Evolutionary conservation across 306 rosid species (phyloP).

Genomic region (Malus sylvestris): DNA sequence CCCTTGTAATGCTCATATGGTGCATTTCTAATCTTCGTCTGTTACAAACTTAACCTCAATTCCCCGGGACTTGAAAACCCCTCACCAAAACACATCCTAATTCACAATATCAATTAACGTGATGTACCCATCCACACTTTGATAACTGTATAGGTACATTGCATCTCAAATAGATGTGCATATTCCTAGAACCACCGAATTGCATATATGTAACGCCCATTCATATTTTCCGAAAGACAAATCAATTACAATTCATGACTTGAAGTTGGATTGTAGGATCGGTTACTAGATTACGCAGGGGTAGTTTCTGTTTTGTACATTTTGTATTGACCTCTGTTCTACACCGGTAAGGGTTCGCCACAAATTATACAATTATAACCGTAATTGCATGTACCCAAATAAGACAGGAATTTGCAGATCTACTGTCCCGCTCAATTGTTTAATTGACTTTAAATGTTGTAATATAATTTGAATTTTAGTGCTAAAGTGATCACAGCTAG

Average conservation of each 20-base stretch:
- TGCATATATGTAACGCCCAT: neutral
- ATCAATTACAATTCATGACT: neutral
- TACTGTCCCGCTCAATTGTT: neutral
- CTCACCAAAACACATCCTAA: too few species aligned
- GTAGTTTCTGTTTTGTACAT: neutral
- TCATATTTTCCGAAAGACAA: neutral
- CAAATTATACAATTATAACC: neutral
- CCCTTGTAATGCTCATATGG: too few species aligned
- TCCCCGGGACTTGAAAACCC: too few species aligned
- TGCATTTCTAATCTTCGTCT: too few species aligned
- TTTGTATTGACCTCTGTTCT: neutral
- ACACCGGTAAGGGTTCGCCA: neutral
- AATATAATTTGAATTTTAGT: neutral
- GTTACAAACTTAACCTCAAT: too few species aligned
- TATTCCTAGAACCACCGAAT: neutral
- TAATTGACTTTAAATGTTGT: neutral
- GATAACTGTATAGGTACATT: neutral
- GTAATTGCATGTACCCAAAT: neutral
- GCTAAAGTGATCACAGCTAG: neutral
- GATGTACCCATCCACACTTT: neutral
- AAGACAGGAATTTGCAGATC: neutral
- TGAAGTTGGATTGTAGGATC: neutral
- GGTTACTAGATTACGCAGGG: neutral
- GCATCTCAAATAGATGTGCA: neutral
- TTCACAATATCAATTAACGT: too few species aligned